Evolutionary conservation across 2,329 filamentous ascomycete species (phyloP).

Genomic region (Allantophomopsis lycopodina): DNA sequence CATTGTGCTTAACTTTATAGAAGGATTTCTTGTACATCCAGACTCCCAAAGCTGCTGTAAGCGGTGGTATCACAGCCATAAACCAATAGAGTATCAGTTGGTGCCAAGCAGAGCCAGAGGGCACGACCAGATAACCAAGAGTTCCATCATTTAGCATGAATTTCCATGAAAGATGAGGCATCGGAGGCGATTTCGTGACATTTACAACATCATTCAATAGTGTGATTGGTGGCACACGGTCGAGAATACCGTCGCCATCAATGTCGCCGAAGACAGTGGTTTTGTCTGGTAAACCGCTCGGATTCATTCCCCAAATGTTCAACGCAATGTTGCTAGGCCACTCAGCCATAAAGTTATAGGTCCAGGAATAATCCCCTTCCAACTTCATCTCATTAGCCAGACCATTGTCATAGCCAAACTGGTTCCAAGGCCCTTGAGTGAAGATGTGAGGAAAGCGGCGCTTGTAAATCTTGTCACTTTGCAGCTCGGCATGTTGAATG

Average conservation of each 20-base stretch:
- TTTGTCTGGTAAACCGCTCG: constrained; percentile 47
- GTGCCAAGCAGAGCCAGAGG: constrained; percentile 34
- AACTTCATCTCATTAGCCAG: constrained; percentile 36
- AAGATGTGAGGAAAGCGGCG: constrained; percentile 49
- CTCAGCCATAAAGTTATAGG: constrained; percentile 45
- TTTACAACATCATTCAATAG: constrained; percentile 41
- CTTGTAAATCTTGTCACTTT: constrained; percentile 21
- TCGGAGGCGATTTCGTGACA: constrained; percentile 37
- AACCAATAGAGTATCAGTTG: constrained; percentile 41
- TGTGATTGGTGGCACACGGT: constrained; percentile 46
- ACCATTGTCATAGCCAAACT: constrained; percentile 49
- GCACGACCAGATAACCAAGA: constrained; percentile 34
- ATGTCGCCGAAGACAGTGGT: constrained; percentile 46
- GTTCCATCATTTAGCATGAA: constrained; percentile 40
- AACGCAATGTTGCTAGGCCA: constrained; percentile 46
- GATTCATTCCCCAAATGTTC: constrained; percentile 55
- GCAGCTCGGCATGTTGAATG: constrained; percentile 42
- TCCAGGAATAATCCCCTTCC: constrained; percentile 35
- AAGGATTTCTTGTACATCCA: constrained; percentile 44
- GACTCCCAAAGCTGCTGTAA: constrained; percentile 32
- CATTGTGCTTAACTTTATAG: constrained; percentile 37
- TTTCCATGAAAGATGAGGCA: constrained; percentile 38
- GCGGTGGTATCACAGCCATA: constrained; percentile 37
- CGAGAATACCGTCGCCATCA: constrained; percentile 43
- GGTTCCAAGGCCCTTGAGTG: constrained; percentile 47